These are phyloP conservation scores for Cyphellophora europaea DNA, from an alignment of 2,329 filamentous ascomycete species.

Conservation along the genomic window DNA sequence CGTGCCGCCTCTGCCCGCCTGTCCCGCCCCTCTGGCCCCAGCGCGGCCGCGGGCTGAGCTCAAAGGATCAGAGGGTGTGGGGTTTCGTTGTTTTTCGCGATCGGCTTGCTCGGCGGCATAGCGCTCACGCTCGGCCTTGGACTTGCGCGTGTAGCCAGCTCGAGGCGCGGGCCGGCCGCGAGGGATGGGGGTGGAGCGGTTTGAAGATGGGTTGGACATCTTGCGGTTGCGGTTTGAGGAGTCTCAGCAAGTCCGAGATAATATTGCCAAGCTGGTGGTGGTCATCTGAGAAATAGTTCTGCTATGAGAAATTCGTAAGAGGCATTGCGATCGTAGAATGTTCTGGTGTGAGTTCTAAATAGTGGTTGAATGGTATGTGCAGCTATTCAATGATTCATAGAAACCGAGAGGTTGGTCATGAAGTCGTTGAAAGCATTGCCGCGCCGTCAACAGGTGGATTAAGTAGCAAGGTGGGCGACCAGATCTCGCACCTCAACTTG, in stretches of 20 bases:
- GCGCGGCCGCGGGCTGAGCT: neutral
- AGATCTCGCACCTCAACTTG: too few species aligned
- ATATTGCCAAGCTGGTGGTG: too few species aligned
- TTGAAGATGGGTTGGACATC: constrained; percentile 6
- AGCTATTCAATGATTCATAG: too few species aligned
- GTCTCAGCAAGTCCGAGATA: constrained; percentile 4
- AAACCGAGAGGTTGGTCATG: too few species aligned
- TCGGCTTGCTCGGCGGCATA: constrained; percentile 18
- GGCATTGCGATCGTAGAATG: too few species aligned
- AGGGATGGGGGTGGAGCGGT: constrained; percentile 3
- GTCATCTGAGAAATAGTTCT: too few species aligned
- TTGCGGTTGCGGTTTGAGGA: constrained; percentile 3
- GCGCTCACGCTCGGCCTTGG: constrained; percentile 18
- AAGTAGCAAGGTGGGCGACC: too few species aligned
- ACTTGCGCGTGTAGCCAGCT: constrained; percentile 16
- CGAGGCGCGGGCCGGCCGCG: constrained; percentile 11
- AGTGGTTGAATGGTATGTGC: too few species aligned
- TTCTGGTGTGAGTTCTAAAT: too few species aligned
- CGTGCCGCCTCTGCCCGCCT: constrained; percentile 6
- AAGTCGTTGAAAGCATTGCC: too few species aligned
- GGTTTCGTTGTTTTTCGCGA: constrained; percentile 11
- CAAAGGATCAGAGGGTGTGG: neutral
- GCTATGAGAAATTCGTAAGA: too few species aligned
- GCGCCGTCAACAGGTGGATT: too few species aligned
- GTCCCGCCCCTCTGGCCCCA: neutral